These are phyloP conservation scores for Cladorrhinum sp. DNA, from an alignment of 2,329 filamentous ascomycete genomes.

Conservation along the genomic window DNA sequence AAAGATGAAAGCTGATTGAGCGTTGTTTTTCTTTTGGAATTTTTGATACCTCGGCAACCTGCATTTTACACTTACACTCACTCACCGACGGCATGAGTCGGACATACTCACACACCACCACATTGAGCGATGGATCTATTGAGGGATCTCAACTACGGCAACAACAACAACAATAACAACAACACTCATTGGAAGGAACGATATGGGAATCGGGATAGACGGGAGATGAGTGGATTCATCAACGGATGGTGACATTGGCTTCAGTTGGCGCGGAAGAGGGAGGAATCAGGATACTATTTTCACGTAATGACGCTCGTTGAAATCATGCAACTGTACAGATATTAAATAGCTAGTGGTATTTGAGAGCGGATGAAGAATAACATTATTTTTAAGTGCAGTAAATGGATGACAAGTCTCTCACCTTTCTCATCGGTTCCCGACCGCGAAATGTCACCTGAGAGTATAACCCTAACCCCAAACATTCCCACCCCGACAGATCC, in stretches of 20 bases:
- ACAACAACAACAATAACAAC: too few species aligned
- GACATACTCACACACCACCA: not conserved
- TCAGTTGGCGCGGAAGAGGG: too few species aligned
- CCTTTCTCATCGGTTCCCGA: too few species aligned
- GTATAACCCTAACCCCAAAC: too few species aligned
- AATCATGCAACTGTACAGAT: not conserved
- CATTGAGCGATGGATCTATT: not conserved
- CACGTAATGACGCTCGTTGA: slow-evolving; percentile 2
- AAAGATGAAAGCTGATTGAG: not conserved
- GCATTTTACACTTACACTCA: not conserved
- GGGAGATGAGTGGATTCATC: not conserved
- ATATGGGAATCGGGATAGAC: not conserved
- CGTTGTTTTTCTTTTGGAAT: not conserved
- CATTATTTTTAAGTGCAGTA: not conserved
- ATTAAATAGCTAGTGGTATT: not conserved
- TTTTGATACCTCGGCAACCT: not conserved
- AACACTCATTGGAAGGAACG: not conserved
- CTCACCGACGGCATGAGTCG: not conserved
- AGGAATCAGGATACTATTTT: not conserved
- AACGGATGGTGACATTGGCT: not conserved
- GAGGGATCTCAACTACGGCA: too few species aligned
- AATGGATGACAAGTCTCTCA: too few species aligned
- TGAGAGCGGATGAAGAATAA: not conserved
- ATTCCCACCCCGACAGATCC: too few species aligned
- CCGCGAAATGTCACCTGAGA: too few species aligned